phyloP scores from a whole-genome alignment of 805 yeast genomes.

The Hanseniaspora valbyensis region DNA sequence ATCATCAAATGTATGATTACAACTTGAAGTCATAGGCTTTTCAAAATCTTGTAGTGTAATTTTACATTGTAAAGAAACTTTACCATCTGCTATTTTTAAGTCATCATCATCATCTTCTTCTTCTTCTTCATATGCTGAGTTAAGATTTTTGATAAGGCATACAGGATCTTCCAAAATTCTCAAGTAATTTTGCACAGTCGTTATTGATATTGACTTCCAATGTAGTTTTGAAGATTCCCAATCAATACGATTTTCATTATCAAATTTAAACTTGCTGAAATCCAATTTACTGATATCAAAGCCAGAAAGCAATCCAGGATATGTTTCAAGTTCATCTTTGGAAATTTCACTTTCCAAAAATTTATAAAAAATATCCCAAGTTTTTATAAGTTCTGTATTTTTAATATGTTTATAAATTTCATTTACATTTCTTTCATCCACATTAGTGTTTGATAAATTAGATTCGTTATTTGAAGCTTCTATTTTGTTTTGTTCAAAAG shows the following conservation, averaged over 20 bases:
- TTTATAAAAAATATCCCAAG: neutral
- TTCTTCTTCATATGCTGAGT: conserved; percentile 26
- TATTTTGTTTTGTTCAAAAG: neutral
- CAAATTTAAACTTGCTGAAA: neutral
- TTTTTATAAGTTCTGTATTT: neutral
- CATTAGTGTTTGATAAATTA: neutral
- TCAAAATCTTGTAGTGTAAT: conserved; percentile 43
- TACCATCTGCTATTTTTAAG: conserved; percentile 58
- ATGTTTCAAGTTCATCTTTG: neutral
- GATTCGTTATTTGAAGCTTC: neutral
- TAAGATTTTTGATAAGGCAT: conserved; percentile 15
- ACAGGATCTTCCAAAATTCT: conserved; percentile 5
- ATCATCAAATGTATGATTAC: conserved; percentile 55
- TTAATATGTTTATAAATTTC: neutral
- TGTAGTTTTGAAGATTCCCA: neutral
- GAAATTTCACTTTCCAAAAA: neutral
- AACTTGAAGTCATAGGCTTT: conserved; percentile 47
- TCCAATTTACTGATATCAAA: conserved; percentile 5
- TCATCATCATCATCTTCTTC: conserved; percentile 48
- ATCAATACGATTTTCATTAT: neutral
- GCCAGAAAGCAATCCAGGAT: neutral
- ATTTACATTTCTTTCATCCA: neutral
- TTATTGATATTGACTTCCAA: neutral
- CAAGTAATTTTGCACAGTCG: conserved; percentile 2
- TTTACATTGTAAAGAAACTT: conserved; percentile 57